Percentiles rank a stretch among this genome's conserved stretches.
Conservation (phyloP, 192 early-diverging fungal species). For the Backusella macrospora region DNA sequence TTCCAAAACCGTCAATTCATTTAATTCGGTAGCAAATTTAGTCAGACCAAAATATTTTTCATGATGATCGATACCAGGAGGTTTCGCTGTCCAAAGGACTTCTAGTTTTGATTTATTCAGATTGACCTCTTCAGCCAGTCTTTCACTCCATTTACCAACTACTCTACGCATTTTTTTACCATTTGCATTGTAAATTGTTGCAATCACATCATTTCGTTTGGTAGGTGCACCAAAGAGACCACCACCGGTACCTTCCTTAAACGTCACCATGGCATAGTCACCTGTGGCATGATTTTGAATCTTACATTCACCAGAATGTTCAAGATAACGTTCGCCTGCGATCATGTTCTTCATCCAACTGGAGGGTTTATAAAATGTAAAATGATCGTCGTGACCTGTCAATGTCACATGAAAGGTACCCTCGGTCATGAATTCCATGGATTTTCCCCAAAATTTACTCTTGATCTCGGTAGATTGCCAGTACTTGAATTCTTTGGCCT, state of each 20-base stretch:
- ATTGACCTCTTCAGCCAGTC: slow-evolving; percentile 59
- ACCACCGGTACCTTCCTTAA: slow-evolving; percentile 77
- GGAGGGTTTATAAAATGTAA: slow-evolving; percentile 86
- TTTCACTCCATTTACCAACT: slow-evolving; percentile 70
- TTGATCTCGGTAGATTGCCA: slow-evolving; percentile 92
- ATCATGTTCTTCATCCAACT: slow-evolving; percentile 94
- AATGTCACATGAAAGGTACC: slow-evolving; percentile 87
- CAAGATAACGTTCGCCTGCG: slow-evolving; percentile 83
- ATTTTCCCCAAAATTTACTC: slow-evolving; percentile 98
- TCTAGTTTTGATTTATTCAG: slow-evolving; percentile 64
- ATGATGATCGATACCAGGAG: slow-evolving; percentile 66
- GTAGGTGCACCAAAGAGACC: slow-evolving; percentile 69
- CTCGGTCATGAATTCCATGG: slow-evolving; percentile 82
- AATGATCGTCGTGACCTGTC: slow-evolving; percentile 75
- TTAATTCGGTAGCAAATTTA: slow-evolving; percentile 84
- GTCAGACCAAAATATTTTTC: slow-evolving; percentile 90
- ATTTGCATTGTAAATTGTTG: slow-evolving; percentile 49
- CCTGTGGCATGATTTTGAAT: slow-evolving; percentile 74
- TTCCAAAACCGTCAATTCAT: slow-evolving; percentile 79
- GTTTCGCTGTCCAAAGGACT: slow-evolving; percentile 81
- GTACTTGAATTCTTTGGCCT: slow-evolving; percentile 74
- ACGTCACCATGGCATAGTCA: slow-evolving; percentile 71
- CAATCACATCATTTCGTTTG: slow-evolving; percentile 79
- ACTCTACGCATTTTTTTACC: slow-evolving; percentile 55
- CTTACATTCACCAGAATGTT: slow-evolving; percentile 88